Evolutionary conservation across 1,284 basidiomycete species (phyloP), one percentile per base, ranked within the genome.

Genomic region (Marasmius fiardii): DNA sequence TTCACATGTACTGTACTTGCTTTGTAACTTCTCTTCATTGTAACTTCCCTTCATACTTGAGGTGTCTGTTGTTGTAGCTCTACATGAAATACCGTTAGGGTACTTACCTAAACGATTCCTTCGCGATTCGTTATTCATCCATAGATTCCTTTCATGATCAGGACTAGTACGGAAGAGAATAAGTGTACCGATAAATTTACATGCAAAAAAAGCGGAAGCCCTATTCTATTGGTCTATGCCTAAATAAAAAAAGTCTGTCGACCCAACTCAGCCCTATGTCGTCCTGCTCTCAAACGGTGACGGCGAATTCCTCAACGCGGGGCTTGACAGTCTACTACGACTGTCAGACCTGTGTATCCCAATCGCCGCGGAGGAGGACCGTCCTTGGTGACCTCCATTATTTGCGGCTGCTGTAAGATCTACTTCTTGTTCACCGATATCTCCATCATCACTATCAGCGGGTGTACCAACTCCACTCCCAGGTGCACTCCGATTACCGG

Each of bases 281-380:
- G 48, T 26, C 44, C 56, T 52, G 39, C 28, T 47, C 20, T 58
- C 53, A 28, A 60, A 28, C 58, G 67, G 65, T 26, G 77, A 76
- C 57, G 71, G 71, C 51, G 74, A 73, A 55, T 72, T 74, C 60
- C 82, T 73, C 67, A 82, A 65, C 61, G 75, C 72, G 4, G 82
- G 82, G 59, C 80, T 83, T 39, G 73, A 70, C 43, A 87, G 58
- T 45, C 86, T 84, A 24, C 84, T 71, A 61, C 85, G 69, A 60
- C 79, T 83, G 65, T 81, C 81, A 55, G 49, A 56, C 20, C 49
- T 47, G 3, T 33, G 20, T 48, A 34, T 23, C 51, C 41, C 52
- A n/a, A 37, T 51, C n/a, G 51, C 53, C 23, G 51, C 35, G 4
- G 54, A 41, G 8, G 51, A 44, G 2, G 56, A 33, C 18, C 47